Percentiles rank a stretch among this genome's conserved stretches.
Conservation (phyloP, 345 rosid species). For the Gossypium mustelinum region DNA sequence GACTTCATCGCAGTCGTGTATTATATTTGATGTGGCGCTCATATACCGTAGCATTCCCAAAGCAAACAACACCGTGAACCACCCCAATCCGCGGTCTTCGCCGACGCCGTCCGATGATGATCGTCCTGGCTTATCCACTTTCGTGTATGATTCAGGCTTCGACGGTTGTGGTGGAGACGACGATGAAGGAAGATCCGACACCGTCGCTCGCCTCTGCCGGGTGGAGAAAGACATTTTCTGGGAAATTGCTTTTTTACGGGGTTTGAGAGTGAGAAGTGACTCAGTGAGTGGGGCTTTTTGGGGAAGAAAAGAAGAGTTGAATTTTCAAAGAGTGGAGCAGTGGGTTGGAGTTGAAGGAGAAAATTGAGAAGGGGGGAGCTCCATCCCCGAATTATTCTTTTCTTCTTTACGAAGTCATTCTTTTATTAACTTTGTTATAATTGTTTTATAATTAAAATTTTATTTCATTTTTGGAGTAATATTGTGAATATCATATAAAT, state of each 20-base stretch:
- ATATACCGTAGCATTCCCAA: slow-evolving; percentile 80
- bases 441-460: too few relatives aligned
- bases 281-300: background rate
- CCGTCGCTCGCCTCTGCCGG: slow-evolving; percentile 63
- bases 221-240: slow-evolving; percentile 48
- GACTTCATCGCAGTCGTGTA: slow-evolving; percentile 98
- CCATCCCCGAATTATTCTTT: background rate
- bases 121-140: slow-evolving; percentile 51
- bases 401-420: background rate
- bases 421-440: too few relatives aligned
- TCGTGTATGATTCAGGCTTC: slow-evolving; percentile 43
- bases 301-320: background rate
- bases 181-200: slow-evolving; percentile 40
- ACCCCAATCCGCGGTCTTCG: slow-evolving; percentile 47
- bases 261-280: background rate
- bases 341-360: background rate
- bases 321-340: background rate
- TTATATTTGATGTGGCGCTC: slow-evolving; percentile 95
- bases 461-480: too few relatives aligned
- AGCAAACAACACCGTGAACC: slow-evolving; percentile 71
- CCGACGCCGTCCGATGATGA: slow-evolving; percentile 25
- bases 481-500: too few relatives aligned
- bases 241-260: background rate
- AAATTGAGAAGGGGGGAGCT: background rate
- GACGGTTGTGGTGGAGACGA: slow-evolving; percentile 20